Evolutionary conservation across 2,329 filamentous ascomycete species (phyloP).

Genomic region (Colletotrichum eleusines): DNA sequence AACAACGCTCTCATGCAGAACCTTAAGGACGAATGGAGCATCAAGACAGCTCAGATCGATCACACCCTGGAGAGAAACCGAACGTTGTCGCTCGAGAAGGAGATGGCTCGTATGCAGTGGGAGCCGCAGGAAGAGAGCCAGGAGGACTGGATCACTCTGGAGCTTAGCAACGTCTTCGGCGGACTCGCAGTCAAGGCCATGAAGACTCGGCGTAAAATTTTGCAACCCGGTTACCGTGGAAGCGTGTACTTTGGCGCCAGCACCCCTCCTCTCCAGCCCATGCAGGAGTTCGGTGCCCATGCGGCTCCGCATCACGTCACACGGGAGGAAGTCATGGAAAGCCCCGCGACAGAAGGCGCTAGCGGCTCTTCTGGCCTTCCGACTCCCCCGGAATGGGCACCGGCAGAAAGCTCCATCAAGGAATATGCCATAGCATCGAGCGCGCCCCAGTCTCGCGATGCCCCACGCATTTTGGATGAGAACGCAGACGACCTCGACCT

Average conservation of each 20-base stretch:
- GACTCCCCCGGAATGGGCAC: constrained; percentile 52
- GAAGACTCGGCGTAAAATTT: constrained; percentile 34
- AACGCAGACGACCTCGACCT: constrained; percentile 28
- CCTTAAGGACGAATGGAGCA: constrained; percentile 56
- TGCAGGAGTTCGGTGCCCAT: constrained; percentile 34
- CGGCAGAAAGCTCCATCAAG: constrained; percentile 27
- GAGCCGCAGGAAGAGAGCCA: constrained; percentile 27
- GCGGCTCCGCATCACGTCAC: constrained; percentile 47
- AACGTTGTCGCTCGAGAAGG: constrained; percentile 19
- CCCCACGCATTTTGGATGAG: constrained; percentile 31
- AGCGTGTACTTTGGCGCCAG: constrained; percentile 38
- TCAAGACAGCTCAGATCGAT: constrained; percentile 50
- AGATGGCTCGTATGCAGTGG: constrained; percentile 31
- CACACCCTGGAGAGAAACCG: constrained; percentile 54
- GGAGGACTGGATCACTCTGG: constrained; percentile 32
- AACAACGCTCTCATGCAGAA: constrained; percentile 53
- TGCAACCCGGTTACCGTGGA: constrained; percentile 36
- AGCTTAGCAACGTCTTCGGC: constrained; percentile 45
- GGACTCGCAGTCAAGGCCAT: constrained; percentile 47
- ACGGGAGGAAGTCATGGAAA: constrained; percentile 51
- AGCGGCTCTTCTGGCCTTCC: constrained; percentile 52
- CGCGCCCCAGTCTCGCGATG: constrained; percentile 9
- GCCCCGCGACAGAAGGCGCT: constrained; percentile 52
- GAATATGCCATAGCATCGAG: constrained; percentile 31
- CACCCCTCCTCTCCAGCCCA: constrained; percentile 33